Base-by-base conservation (phyloP, 1,284 basidiomycete species). In the Mycena citricolor region DNA sequence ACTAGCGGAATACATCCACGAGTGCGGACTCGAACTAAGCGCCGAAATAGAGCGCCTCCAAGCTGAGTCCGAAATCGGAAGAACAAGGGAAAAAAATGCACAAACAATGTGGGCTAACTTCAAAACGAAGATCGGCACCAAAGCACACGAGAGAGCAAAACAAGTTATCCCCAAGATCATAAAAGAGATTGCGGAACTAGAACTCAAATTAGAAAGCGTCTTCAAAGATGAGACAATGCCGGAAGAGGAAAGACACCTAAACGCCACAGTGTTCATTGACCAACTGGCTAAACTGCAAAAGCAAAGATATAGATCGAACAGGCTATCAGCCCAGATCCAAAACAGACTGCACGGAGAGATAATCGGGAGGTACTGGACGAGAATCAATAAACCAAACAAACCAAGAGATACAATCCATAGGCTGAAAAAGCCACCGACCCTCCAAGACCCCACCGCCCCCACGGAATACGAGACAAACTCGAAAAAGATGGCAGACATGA, bases 341-440 rank as follows among this genome's bases (percentile, higher is more conserved):
- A 52, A 43, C 26, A 8, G 51, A 1, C 11, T 61, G 0, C 52
- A 64, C 34, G 62, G 63, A 0, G 67, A 70, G 41, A 58, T 54
- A 0, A 56, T 63, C 0, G 47, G 44, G 7, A 66, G 63, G 42
- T 58, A 55, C 39, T 70, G 68, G 66, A 57, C 56, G 1, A 39
- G 33, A 0, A 14, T 59, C 1, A 60, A 66, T 26, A 61, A 57
- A 29, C 42, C 50, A 5, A 49, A 37, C 12, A 58, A 47, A 17
- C 61, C 60, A 13, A 29, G 60, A 38, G 60, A 64, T 16, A 29
- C 51, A 2, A 55, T 65, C 5, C 31, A 28, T 3, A 32, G 46
- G 5, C 56, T 64, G 39, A 30, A 42, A 32, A 42, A 32, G n/a
- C 28, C 24, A 8, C 4, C 37, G 4, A 13, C n/a, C 8, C 8